Evolutionary conservation across 352 stramenopile species (phyloP), one percentile per base, ranked within the genome.

Genomic region (Blastocystis sp.): DNA sequence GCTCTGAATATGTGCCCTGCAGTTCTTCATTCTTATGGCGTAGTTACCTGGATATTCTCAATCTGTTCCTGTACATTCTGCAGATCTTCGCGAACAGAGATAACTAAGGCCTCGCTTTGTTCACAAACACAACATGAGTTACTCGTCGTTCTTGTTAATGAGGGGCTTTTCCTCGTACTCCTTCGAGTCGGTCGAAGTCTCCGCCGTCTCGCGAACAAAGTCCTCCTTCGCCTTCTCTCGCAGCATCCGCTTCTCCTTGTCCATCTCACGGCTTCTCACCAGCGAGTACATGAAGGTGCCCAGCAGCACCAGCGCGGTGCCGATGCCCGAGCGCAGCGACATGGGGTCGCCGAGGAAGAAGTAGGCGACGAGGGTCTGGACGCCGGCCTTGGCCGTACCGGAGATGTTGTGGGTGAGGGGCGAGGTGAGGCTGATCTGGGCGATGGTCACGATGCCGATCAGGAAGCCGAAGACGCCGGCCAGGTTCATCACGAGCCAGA

Each of bases 381-480:
- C 90, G 6, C 91, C 92, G 34, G 92, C 92, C 87, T 95, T 96
- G 10, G 93, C 93, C 28, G 92, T 95, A 65, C 93, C 93, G 34
- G 90, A 93, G 77, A 96, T 95, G 87, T 96, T 96, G 87, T 96
- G 93, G 9, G 93, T 94, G 52, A 96, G 88, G 1, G 93, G 93
- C 76, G 89, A 93, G 9, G 93, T 95, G 11, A 91, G 91, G 79
- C 94, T 93, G 82, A 96, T 95, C 60, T 92, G 90, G 76, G 94
- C 89, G 17, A 96, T 92, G 11, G 93, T 94, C 1, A 95, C 93
- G 65, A 95, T 95, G 79, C 93, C 93, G 76, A 96, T 96, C 60
- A 91, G 91, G 90, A 95, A 95, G 34, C 93, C 93, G 87, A 96
- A 93, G 45, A 94, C 89, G 65, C 93, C 93, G 45, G 93, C 91